Evolutionary conservation across 1,139 yeast genomes (phyloP).

Genomic region (Geotrichum cucujoidarum): DNA sequence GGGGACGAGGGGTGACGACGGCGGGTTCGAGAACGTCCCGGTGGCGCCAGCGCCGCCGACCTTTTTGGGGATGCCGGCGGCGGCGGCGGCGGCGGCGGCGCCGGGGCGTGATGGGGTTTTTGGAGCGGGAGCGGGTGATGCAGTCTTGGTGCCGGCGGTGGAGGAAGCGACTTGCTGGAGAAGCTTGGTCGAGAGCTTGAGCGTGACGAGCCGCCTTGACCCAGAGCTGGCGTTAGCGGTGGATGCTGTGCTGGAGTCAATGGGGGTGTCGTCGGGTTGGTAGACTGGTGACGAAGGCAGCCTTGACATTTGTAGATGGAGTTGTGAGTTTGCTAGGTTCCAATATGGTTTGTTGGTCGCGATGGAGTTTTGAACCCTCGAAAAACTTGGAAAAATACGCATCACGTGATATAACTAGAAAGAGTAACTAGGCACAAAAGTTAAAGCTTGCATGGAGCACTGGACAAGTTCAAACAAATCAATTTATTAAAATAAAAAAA

Average conservation of each 20-base stretch:
- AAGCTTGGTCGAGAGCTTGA: slow-evolving; percentile 15
- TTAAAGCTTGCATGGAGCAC: not conserved
- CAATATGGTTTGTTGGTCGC: not conserved
- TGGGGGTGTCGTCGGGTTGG: not conserved
- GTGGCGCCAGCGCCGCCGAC: slow-evolving; percentile 1
- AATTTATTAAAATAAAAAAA: not conserved
- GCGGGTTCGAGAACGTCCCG: slow-evolving; percentile 1
- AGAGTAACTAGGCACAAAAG: not conserved
- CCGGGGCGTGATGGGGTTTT: not conserved
- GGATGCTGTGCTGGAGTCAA: not conserved
- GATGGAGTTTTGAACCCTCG: not conserved
- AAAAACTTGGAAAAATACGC: not conserved
- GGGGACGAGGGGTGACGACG: slow-evolving; percentile 9
- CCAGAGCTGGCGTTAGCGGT: not conserved
- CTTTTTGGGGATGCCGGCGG: not conserved
- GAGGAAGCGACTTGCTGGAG: slow-evolving; percentile 7
- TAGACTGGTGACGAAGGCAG: slow-evolving; percentile 2
- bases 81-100: not conserved
- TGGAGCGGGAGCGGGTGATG: not conserved
- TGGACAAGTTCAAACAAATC: not conserved
- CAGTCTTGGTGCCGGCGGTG: not conserved
- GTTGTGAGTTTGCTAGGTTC: too few species aligned
- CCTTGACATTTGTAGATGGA: not conserved
- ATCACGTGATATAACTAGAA: not conserved
- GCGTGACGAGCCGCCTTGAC: slow-evolving; percentile 11